Conservation (phyloP, 805 yeast species). For the Ogataea salicorniae region DNA sequence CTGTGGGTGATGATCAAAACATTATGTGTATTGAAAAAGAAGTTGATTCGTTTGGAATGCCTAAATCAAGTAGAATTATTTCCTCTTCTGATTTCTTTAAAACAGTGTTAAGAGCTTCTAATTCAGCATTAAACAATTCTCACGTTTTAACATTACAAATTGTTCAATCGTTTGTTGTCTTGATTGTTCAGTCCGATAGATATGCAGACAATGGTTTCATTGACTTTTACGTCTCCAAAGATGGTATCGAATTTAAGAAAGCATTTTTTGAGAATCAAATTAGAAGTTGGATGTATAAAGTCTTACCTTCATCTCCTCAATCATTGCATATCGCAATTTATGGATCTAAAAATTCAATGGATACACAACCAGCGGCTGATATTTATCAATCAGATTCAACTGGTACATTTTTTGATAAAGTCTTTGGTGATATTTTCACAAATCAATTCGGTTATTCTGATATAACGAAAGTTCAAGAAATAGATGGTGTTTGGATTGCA, state of each 20-base stretch:
- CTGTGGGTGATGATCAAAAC: conserved; percentile 22
- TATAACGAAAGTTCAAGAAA: conserved; percentile 40
- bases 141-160: conserved; percentile 30
- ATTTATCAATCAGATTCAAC: conserved; percentile 52
- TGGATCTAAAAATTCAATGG: conserved; percentile 18
- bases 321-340: conserved; percentile 38
- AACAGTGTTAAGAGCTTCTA: conserved; percentile 15
- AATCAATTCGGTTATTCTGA: conserved; percentile 34
- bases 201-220: conserved; percentile 35
- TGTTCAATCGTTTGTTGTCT: conserved; percentile 38
- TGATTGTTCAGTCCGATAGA: conserved; percentile 38
- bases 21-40: conserved; percentile 33
- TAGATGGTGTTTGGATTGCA: conserved; percentile 62
- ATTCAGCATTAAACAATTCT: conserved; percentile 15
- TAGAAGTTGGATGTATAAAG: conserved; percentile 32
- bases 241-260: conserved; percentile 35
- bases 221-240: conserved; percentile 41
- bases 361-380: conserved; percentile 24
- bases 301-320: conserved; percentile 37
- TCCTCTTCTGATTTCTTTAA: conserved; percentile 41
- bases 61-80: conserved; percentile 32
- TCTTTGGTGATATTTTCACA: conserved; percentile 36
- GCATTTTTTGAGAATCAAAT: conserved; percentile 37
- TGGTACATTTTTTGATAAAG: conserved; percentile 48
- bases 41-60: conserved; percentile 37